These are phyloP conservation scores for Paracoccidioides lutzii DNA, from an alignment of 2,329 filamentous ascomycete genomes.

Conservation along the genomic window DNA sequence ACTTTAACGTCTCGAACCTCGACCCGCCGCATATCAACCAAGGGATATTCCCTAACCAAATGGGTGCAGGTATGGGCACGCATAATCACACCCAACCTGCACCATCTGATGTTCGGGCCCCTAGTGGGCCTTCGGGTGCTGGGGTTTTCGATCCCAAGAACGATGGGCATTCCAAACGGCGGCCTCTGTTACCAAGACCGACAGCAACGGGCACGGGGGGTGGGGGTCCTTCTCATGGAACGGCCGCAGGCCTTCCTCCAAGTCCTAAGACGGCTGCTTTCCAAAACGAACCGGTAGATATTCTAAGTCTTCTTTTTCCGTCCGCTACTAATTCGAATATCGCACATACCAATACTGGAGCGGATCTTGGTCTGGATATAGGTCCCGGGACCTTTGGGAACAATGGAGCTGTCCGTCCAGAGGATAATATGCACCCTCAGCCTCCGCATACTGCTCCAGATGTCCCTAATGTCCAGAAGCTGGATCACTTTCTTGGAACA, in stretches of 20 bases:
- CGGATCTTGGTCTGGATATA: neutral
- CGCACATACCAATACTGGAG: neutral
- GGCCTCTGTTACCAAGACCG: neutral
- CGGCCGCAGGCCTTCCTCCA: neutral
- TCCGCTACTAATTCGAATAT: neutral
- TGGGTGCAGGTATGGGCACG: too few relatives aligned
- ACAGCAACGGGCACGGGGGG: neutral
- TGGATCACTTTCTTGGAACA: too few relatives aligned
- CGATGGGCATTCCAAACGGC: neutral
- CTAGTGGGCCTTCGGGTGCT: neutral
- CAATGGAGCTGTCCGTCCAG: neutral
- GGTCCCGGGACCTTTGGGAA: neutral
- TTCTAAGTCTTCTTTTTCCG: neutral
- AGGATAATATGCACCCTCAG: neutral
- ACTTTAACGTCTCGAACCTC: too few relatives aligned
- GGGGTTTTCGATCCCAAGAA: neutral
- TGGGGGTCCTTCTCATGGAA: neutral
- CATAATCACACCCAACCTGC: too few relatives aligned
- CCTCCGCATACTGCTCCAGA: too few relatives aligned
- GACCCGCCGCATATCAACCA: too few relatives aligned
- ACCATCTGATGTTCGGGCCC: neutral
- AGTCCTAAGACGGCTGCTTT: neutral
- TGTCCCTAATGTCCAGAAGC: too few relatives aligned
- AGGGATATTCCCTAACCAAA: too few relatives aligned
- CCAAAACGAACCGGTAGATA: neutral